Evolutionary conservation across 768 basidiomycete species (phyloP), one percentile per base, ranked within the genome.

Genomic region (Mycena rebaudengoi): DNA sequence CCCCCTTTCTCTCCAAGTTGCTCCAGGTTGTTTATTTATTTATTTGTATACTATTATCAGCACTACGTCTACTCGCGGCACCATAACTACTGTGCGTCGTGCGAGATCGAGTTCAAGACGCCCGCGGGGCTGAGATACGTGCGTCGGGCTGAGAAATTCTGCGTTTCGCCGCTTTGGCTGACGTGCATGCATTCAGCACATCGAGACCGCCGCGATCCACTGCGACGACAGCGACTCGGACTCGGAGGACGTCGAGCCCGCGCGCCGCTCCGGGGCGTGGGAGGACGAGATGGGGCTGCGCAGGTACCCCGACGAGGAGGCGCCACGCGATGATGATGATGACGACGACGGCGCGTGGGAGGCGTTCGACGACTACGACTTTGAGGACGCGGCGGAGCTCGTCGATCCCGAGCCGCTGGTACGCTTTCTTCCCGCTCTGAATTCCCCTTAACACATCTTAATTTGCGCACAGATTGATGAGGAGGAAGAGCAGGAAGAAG

Each of bases 291-390:
- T 67, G 44, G 70, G 69, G 23, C 40, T 35, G 37, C 50, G 48
- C 23, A 53, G 66, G 68, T 76, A 78, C 69, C 74, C 71, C 67
- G 70, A 70, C 39, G 68, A 72, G 69, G 62, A 55, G 50, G 68
- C 62, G 40, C 70, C 64, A 12, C 41, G 69, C 30, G 69, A 75
- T 3, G 44, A 40, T 65, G 70, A 75, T 62, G 73, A 74, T 44
- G 71, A 70, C 55, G 56, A 71, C 66, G 76, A 73, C 67, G 70
- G 60, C 44, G 68, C 69, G 8, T 71, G 66, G 53, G 60, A 69
- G 52, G 63, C 56, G 14, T 71, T 44, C 12, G 69, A 71, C 30
- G 68, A 68, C 1, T 70, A 57, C 35, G 69, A 69, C 39, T 71
- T 54, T 18, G 65, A 69, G 26, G 66, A 68, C 32, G 58, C 58